These are phyloP conservation scores for Verticillium longisporum DNA, from an alignment of 2,329 filamentous ascomycete species.

Conservation along the genomic window DNA sequence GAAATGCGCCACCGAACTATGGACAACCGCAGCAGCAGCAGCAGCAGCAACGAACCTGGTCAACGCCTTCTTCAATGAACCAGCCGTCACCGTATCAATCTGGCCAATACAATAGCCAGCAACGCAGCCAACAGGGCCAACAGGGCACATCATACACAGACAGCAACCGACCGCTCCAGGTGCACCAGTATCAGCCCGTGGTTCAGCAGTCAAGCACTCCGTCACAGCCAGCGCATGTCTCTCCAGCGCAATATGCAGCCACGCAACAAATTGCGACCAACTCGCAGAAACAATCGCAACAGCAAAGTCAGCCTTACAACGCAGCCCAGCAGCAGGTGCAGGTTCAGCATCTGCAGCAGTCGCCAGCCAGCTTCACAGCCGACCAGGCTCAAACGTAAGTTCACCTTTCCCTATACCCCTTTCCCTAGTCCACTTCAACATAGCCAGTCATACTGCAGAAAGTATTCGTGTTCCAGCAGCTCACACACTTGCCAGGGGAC, in stretches of 20 bases:
- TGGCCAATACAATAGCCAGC: background rate
- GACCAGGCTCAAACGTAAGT: background rate
- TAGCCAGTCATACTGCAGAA: background rate
- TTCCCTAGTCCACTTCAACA: background rate
- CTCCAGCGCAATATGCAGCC: background rate
- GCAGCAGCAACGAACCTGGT: background rate
- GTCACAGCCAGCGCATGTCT: background rate
- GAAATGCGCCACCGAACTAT: background rate
- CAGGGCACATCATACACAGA: background rate
- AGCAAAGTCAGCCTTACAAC: background rate
- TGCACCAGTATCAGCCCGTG: background rate
- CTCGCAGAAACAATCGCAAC: background rate
- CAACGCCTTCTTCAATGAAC: background rate
- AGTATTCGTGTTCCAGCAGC: background rate
- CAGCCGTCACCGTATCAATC: background rate
- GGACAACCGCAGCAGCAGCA: constrained; percentile 3
- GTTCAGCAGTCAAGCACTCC: background rate
- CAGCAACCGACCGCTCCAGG: background rate
- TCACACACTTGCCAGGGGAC: background rate
- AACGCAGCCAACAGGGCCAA: background rate
- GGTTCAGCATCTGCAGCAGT: background rate
- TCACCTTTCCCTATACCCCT: background rate
- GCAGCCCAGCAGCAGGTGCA: background rate
- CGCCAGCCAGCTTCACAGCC: background rate
- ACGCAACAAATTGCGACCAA: background rate